Evolutionary conservation across 768 basidiomycete genomes (phyloP).

Genomic region (Pulveroboletus sp.): DNA sequence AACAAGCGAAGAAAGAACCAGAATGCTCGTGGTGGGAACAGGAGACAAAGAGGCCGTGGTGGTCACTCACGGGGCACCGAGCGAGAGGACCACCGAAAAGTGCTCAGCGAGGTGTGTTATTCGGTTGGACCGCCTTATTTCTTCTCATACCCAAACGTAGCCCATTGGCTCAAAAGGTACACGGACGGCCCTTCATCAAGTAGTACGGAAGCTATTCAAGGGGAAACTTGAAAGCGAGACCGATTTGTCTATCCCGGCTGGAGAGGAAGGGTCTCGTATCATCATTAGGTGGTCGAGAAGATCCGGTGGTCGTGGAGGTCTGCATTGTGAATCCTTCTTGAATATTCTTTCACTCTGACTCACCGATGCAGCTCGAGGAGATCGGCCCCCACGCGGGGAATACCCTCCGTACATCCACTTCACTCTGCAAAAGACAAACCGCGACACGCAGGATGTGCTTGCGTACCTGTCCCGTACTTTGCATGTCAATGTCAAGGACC

Average conservation of each 20-base stretch:
- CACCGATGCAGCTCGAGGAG: constrained; percentile 28
- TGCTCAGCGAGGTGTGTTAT: constrained; percentile 75
- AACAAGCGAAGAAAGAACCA: constrained; percentile 40
- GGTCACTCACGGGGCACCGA: constrained; percentile 38
- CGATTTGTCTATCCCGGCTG: constrained; percentile 45
- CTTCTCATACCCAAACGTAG: constrained; percentile 39
- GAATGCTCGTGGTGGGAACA: constrained; percentile 38
- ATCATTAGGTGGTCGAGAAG: constrained; percentile 72
- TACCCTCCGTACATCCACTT: constrained; percentile 93
- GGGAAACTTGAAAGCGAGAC: constrained; percentile 87
- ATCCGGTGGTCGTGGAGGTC: constrained; percentile 45
- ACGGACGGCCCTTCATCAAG: constrained; percentile 80
- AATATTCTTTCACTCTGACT: neutral
- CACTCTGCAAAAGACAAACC: constrained; percentile 94
- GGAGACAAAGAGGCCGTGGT: constrained; percentile 45
- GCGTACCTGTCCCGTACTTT: constrained; percentile 73
- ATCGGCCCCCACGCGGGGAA: constrained; percentile 54
- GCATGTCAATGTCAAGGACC: constrained; percentile 74
- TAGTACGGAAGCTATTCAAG: constrained; percentile 73
- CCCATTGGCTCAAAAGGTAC: constrained; percentile 79
- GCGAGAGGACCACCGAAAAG: constrained; percentile 67
- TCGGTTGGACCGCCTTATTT: constrained; percentile 8
- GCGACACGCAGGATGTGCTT: constrained; percentile 95
- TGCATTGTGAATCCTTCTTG: constrained; percentile 26
- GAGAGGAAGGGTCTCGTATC: constrained; percentile 73